Conservation (phyloP, 2,329 filamentous ascomycete species). For the Decorospora gaudefroyi region DNA sequence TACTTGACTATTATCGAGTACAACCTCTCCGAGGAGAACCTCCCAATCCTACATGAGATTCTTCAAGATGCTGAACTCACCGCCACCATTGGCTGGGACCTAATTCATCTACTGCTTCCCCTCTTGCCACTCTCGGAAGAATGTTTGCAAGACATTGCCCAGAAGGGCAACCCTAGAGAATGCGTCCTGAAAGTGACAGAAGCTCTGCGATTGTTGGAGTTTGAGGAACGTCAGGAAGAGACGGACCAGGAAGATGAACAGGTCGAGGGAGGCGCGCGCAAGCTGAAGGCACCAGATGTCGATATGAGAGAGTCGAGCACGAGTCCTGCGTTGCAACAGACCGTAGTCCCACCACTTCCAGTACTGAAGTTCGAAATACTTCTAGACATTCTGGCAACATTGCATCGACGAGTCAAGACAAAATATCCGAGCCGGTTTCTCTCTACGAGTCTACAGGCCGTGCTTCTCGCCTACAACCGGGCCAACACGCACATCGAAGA, state of each 20-base stretch:
- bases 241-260: conserved; percentile 48
- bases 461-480: conserved; percentile 68
- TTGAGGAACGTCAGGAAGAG: conserved; percentile 60
- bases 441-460: conserved; percentile 73
- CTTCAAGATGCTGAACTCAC: conserved; percentile 71
- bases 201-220: conserved; percentile 65
- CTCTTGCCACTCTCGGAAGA: conserved; percentile 67
- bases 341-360: conserved; percentile 47
- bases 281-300: conserved; percentile 29
- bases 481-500: conserved; percentile 61
- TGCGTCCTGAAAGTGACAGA: conserved; percentile 81
- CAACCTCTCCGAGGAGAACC: conserved; percentile 67
- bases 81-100: conserved; percentile 80
- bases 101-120: conserved; percentile 73
- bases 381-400: conserved; percentile 70
- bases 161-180: conserved; percentile 78
- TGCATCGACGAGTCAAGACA: conserved; percentile 75
- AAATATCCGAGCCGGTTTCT: conserved; percentile 79
- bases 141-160: conserved; percentile 74
- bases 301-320: conserved; percentile 41
- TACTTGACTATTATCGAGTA: conserved; percentile 80
- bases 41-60: conserved; percentile 70
- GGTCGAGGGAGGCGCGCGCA: conserved; percentile 13
- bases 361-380: conserved; percentile 68
- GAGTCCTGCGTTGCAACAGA: conserved; percentile 31